These are phyloP conservation scores for Aspergillus sp. DNA, from an alignment of 2,329 filamentous ascomycete genomes.

Conservation along the genomic window DNA sequence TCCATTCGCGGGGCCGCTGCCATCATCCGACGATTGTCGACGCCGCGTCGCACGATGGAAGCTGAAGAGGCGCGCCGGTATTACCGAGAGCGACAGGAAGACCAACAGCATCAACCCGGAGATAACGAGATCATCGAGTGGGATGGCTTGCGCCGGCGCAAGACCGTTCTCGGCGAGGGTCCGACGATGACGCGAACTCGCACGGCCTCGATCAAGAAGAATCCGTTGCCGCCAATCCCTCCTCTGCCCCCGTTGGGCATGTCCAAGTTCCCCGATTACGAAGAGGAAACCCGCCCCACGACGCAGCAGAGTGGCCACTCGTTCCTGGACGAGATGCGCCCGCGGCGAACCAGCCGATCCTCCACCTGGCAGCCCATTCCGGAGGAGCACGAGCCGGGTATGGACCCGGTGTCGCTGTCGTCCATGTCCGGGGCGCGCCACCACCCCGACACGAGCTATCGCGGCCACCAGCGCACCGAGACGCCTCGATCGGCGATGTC, in stretches of 20 bases:
- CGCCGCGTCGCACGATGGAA: conserved; percentile 73
- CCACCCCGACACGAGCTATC: conserved; percentile 44
- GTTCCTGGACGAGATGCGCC: conserved; percentile 40
- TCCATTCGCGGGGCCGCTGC: conserved; percentile 89
- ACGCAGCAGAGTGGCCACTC: conserved; percentile 33
- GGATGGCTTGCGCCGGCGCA: conserved; percentile 81
- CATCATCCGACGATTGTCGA: conserved; percentile 80
- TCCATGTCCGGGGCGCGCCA: conserved; percentile 57
- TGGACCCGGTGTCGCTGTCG: conserved; percentile 61
- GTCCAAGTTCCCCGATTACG: conserved; percentile 72
- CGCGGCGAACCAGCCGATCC: conserved; percentile 33
- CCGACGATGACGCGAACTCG: conserved; percentile 42
- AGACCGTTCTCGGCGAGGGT: conserved; percentile 54
- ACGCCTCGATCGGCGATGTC: background rate
- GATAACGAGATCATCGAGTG: conserved; percentile 85
- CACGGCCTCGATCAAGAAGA: conserved; percentile 44
- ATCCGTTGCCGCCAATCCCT: conserved; percentile 66
- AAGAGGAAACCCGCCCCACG: conserved; percentile 35
- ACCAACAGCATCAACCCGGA: conserved; percentile 70
- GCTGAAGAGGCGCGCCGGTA: conserved; percentile 74
- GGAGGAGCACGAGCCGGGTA: conserved; percentile 53
- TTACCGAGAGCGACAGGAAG: conserved; percentile 71
- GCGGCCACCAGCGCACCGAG: conserved; percentile 19
- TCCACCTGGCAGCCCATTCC: conserved; percentile 35
- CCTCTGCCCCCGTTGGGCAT: conserved; percentile 80